Base-by-base conservation (phyloP, 768 basidiomycete genomes). In the Lentinula raphanica region DNA sequence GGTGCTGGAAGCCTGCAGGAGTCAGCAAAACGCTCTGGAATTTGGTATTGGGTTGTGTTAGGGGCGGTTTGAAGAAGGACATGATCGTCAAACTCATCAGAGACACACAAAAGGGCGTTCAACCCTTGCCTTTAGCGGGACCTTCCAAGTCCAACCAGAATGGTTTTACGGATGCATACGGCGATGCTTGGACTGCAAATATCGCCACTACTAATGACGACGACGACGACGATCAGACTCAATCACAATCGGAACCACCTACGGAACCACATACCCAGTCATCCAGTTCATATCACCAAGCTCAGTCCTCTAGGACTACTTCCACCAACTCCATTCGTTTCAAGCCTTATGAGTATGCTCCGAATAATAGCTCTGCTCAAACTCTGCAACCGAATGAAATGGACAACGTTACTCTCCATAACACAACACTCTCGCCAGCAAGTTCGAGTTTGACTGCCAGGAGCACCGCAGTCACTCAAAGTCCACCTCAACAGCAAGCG, bases 1-100 rank as follows among this genome's bases (percentile, higher is more conserved):
- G 89, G 89, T 87, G 83, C 66, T 92, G 89, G 89, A 82, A 83
- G 58, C 83, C 85, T 1, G 74, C 86, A 66, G 90, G 90, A 3
- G 87, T 91, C 17, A 87, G 86, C 5, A 75, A 76, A 55, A 75
- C 81, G 21, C 70, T 92, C 49, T 91, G 88, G 89, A 87, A 88
- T 65, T 77, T 91, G 71, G 87, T 88, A 4, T 74, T 79, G 44
- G 85, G 82, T 0, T 79, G 76, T 38, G 65, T 92, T 65, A 74
- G 76, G 29, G 73, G 77, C 1, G 87, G 88, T 2, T 65, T 90
- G 66, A 69, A 76, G 62, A 87, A 80, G 69, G 85, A 86, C 3
- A 76, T 78, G 2, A 84, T 89, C 39, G 64, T 88, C 29, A 74
- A 79, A 55, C 67, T 92, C 49, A 75, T 90, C 23, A 71, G 73